Percentiles rank a stretch among this genome's conserved stretches.
These are phyloP conservation scores for Pelargonium fulgidum DNA, from an alignment of 441 rosid species.

Conservation along the genomic window DNA sequence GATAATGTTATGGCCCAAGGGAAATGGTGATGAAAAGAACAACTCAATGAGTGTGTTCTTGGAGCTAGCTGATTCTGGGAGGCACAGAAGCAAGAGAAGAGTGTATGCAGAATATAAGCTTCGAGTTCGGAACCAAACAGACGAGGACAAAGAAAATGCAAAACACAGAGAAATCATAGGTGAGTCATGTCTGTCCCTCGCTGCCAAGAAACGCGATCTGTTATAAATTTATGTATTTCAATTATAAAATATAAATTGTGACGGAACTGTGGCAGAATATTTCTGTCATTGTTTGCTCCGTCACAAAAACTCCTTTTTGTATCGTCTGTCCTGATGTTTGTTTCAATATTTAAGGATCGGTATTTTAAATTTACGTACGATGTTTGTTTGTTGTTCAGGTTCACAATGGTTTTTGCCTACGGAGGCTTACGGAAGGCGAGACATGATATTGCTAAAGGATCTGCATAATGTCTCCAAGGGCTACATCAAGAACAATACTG, in stretches of 20 bases:
- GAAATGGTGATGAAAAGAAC: conserved; percentile 7
- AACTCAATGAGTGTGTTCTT: not conserved
- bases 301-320: too few species aligned
- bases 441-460: not conserved
- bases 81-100: conserved; percentile 6
- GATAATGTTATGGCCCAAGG: conserved; percentile 7
- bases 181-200: not conserved
- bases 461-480: not conserved
- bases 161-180: conserved; percentile 6
- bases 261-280: too few species aligned
- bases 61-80: not conserved
- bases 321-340: too few species aligned
- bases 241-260: too few species aligned
- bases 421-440: not conserved
- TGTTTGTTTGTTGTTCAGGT: not conserved
- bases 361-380: not conserved
- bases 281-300: too few species aligned
- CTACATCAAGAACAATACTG: not conserved
- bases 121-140: not conserved
- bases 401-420: not conserved
- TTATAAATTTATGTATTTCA: too few species aligned
- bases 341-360: not conserved
- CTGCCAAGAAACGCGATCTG: too few species aligned
- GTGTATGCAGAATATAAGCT: conserved; percentile 6
- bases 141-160: not conserved